phyloP scores from a whole-genome alignment of 139 green algal genomes.

The Monoraphidium neglectum region DNA sequence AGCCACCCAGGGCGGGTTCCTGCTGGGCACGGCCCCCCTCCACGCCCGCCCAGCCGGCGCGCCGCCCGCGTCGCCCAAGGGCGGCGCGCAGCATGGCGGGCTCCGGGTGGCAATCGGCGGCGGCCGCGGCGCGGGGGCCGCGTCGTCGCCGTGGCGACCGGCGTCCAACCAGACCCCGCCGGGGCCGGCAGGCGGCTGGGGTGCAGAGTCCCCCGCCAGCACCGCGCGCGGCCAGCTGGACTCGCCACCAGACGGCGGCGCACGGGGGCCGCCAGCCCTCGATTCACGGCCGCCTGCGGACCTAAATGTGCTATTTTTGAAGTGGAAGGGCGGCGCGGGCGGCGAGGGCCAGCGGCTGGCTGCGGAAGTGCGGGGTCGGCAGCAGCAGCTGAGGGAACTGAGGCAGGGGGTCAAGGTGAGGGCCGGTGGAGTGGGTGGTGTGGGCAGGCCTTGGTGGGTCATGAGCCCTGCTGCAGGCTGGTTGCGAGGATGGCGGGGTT shows the following conservation, averaged over 20 bases:
- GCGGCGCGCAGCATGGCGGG: too few species aligned
- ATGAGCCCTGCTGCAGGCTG: background rate
- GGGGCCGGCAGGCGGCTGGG: too few species aligned
- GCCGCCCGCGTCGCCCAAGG: background rate
- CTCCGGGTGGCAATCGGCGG: too few species aligned
- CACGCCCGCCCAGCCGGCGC: constrained; percentile 24
- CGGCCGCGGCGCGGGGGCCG: background rate
- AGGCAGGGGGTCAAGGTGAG: constrained; percentile 47
- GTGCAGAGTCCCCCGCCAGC: too few species aligned
- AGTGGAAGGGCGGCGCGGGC: constrained; percentile 42
- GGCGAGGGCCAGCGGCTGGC: constrained; percentile 43
- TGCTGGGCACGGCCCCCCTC: constrained; percentile 34
- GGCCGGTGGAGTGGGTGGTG: background rate
- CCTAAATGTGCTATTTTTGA: constrained; percentile 38
- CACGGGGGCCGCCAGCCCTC: too few species aligned
- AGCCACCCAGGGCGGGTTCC: constrained; percentile 32
- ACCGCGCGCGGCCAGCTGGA: too few species aligned
- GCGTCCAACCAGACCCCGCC: too few species aligned
- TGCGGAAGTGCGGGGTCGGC: constrained; percentile 36
- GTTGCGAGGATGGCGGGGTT: too few species aligned
- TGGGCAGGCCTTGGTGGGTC: background rate
- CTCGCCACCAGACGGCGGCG: too few species aligned
- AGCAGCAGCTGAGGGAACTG: constrained; percentile 37
- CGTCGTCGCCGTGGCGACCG: background rate
- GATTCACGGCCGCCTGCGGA: too few species aligned